Base-by-base conservation (phyloP, 768 basidiomycete species). In the Leccinellum albellum region DNA sequence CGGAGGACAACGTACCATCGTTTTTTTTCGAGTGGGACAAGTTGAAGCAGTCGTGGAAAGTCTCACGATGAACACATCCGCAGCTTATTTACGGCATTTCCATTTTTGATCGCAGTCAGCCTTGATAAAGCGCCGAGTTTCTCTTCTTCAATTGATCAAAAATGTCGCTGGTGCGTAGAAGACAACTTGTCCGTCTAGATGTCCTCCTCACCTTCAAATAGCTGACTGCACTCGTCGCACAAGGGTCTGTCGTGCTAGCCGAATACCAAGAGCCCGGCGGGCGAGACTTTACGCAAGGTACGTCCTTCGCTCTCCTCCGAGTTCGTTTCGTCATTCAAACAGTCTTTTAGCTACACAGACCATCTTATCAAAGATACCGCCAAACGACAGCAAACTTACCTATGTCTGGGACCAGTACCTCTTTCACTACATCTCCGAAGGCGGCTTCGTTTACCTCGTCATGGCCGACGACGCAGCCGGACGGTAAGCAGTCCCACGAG, bases 381-480 rank as follows among this genome's bases (percentile, higher is more conserved):
- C 92, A 4, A 93, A 93, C 68, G 84, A 76, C 70, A 88, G 86
- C 76, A 89, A 89, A 73, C 76, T 88, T 55, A 86, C 86, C 55
- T 92, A 94, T 79, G 90, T 88, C 56, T 93, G 91, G 91, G 91
- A 92, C 66, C 87, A 94, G 74, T 95, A 89, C 66, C 79, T 95
- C 10, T 95, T 98, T 66, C 94, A 98, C 74, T 97, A 98, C 73
- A 81, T 96, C 62, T 90, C 91, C 6, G 91, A 93, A 61, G 87
- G 86, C 17, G 92, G 92, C 0, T 85, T 91, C 69, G 86, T 87
- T 35, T 95, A 89, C 72, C 82, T 98, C 23, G 91, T 94, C 54
- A 94, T 99, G 87, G 92, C 93, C 6, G 94, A 98, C 69, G 95
- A 98, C 70, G 81, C 87, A 40, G 91, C 86, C 17, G 95, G 94